A percentile compares a stretch with the other conserved stretches of the same genome.
phyloP scores from a whole-genome alignment of 306 rosid species.

The Geum urbanum region DNA sequence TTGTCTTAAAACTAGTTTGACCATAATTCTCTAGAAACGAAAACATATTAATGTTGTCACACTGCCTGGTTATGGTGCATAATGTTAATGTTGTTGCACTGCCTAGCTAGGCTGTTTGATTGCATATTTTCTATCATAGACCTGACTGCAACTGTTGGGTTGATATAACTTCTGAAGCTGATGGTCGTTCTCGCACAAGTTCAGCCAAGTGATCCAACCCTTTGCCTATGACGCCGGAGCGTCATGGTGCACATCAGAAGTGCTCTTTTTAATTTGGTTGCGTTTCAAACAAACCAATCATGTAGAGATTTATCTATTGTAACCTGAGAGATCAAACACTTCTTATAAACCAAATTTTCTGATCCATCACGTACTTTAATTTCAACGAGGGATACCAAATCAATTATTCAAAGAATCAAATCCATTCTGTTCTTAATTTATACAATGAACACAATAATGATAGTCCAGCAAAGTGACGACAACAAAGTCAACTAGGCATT shows the following conservation, averaged over 20 bases:
- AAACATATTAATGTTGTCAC: neutral
- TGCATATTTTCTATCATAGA: neutral
- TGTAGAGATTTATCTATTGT: neutral
- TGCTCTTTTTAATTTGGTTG: neutral
- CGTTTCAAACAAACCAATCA: neutral
- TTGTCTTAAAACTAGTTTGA: neutral
- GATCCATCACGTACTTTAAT: neutral
- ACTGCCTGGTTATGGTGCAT: neutral
- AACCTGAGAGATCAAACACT: neutral
- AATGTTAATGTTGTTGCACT: neutral
- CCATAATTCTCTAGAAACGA: neutral
- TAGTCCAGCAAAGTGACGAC: neutral
- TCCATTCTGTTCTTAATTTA: neutral
- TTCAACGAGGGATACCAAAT: neutral
- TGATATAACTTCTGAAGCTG: neutral
- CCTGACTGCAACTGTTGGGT: neutral
- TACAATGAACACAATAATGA: neutral
- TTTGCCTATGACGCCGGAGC: neutral
- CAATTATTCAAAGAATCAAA: neutral
- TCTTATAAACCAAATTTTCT: neutral
- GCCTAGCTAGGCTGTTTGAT: no score
- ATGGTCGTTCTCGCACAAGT: neutral
- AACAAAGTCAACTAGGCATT: neutral
- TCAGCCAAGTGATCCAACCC: neutral
- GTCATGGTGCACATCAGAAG: neutral